Evolutionary conservation across 257 asterid genomes (phyloP), one percentile per base, ranked within the genome.

Genomic region (Fraxinus pennsylvanica): DNA sequence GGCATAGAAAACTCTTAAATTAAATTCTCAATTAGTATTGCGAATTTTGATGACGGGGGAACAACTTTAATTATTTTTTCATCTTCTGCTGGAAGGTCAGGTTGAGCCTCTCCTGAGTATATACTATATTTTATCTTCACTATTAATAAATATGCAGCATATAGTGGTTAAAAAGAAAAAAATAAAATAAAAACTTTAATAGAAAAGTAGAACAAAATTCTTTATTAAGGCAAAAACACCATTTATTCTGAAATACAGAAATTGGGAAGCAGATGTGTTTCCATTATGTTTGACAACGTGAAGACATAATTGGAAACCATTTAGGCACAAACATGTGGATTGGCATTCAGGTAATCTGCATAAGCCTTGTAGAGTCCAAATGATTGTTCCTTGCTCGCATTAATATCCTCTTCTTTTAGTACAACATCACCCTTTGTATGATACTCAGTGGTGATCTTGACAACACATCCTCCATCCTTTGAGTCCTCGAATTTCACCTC

Each of bases 301-400:
- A 54, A 54, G 25, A 6, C 9, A 54, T 9, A 25, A 3, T 3
- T 25, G 33, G 69, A 33, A 47, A 72, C 6, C 3, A 65, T 15
- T 80, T 47, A 83, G 81, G 77, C 82, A 39, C 87, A 80, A 72
- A 74, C 82, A 36, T 43, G 25, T 43, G 87, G 87, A 61, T 83
- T 77, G 35, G 84, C 84, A 36, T 27, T 1, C 61, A 83, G 82
- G 74, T 83, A 83, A 0, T 80, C 84, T 66, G 78, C 87, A 15
- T 75, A 69, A 2, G 80, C 78, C 82, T 83, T 83, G 82, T 77
- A 80, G 19, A 77, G 14, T 6, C 2, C 82, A 0, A 12, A 0
- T 4, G 78, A 21, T 19, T 76, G 80, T 10, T 80, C 61, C 80
- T 67, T 27, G 69, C 69, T 5, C 9, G 8, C 69, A 0, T 25